phyloP scores from a whole-genome alignment of 176 grass and related monocot genomes.

The Carex pumila region DNA sequence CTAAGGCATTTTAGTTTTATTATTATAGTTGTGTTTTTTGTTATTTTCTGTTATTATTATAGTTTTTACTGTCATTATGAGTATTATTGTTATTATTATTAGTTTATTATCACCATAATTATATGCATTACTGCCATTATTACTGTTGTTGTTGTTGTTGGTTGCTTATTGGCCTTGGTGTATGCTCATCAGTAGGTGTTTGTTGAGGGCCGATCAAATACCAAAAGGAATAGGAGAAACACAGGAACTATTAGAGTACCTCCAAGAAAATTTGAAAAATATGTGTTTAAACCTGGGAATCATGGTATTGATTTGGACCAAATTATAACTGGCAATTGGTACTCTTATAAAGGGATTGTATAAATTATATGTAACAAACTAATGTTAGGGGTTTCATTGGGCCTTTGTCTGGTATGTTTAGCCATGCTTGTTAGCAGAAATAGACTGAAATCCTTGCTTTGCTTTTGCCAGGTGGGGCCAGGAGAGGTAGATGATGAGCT shows the following conservation, averaged over 20 bases:
- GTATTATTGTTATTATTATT: background rate
- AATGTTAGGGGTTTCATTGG: background rate
- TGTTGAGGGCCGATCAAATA: background rate
- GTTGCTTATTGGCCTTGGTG: background rate
- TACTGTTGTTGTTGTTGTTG: background rate
- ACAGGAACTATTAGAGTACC: background rate
- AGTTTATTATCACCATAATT: background rate
- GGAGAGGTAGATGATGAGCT: constrained; percentile 94
- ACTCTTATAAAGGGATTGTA: background rate
- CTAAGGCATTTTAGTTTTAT: background rate
- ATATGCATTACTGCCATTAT: background rate
- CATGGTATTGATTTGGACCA: background rate
- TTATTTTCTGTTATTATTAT: background rate
- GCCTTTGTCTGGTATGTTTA: background rate
- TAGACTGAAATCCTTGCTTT: background rate
- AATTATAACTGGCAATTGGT: background rate
- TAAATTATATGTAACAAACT: background rate
- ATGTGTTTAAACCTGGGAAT: too few species aligned
- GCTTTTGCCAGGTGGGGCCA: constrained; percentile 59
- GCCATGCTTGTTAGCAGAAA: background rate
- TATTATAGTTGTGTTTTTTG: background rate
- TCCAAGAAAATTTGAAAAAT: background rate
- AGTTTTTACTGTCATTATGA: background rate
- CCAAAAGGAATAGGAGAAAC: background rate
- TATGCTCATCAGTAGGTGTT: background rate